Conservation (phyloP, 169 alveolate genomes). For the Toxoplasma gondii region DNA sequence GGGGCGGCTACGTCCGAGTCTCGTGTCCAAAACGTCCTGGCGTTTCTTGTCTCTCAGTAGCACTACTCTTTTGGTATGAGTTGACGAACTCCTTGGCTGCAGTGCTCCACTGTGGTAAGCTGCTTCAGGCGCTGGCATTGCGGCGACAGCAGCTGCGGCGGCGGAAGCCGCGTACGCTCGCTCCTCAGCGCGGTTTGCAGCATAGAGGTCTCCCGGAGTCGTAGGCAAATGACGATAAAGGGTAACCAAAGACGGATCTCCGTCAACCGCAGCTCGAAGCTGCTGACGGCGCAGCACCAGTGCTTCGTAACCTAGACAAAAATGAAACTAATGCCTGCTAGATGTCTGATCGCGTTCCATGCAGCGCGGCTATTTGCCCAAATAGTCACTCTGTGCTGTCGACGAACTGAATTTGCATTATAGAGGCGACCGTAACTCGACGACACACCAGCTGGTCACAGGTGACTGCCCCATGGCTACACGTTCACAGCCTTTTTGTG, state of each 20-base stretch:
- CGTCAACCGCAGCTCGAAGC: neutral
- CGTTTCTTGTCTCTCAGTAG: neutral
- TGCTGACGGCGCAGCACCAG: constrained; percentile 11
- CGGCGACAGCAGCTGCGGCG: neutral
- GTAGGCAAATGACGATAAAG: constrained; percentile 1
- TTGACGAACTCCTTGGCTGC: neutral
- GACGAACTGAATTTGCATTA: no score
- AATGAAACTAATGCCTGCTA: no score
- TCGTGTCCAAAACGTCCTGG: neutral
- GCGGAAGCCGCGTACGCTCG: neutral
- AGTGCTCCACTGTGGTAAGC: neutral
- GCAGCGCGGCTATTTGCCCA: no score
- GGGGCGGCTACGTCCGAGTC: constrained; percentile 18
- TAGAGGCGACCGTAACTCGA: no score
- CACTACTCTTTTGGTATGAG: neutral
- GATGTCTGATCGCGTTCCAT: no score
- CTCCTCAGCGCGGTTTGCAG: neutral
- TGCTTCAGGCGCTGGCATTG: neutral
- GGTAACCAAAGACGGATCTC: neutral
- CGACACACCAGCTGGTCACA: no score
- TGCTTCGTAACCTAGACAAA: neutral
- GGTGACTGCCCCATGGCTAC: no score
- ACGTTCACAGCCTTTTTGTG: no score
- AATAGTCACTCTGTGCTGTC: no score
- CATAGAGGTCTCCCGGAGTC: neutral